Base-by-base conservation (phyloP, 2,329 filamentous ascomycete genomes). In the Sclerotiophoma versabilis region DNA sequence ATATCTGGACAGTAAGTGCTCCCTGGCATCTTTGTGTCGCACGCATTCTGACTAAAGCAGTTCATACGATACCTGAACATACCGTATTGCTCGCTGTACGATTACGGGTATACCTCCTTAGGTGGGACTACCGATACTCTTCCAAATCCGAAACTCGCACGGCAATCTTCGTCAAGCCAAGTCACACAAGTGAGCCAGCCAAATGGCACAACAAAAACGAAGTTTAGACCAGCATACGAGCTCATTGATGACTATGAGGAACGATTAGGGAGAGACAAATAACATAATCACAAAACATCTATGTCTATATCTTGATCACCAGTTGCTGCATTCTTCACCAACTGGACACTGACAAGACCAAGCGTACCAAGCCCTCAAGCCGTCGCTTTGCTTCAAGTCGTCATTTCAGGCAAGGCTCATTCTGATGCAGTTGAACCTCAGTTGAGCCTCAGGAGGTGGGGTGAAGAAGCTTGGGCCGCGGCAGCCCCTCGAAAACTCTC, bases 31-130 rank as follows among this genome's bases (percentile, higher is more conserved):
- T 2, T 8, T 4, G 49, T 1, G 11, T 15, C 15, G 20, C 12
- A n/a, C n/a, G 14, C 41, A 49, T 20, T 49, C 57, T 53, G 19
- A 34, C 20, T 22, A 6, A 5, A 27, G 54, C 56, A 92, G 88
- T 95, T 96, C 71, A 89, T 96, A 58, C 84, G 89, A 25, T 87
- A 90, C 68, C 78, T 98, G 25, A 82, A 86, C 1, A 87, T 98
- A 23, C 87, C 88, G 5, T 99, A 96, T 71, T 98, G 95, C 75
- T 78, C 81, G 10, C 80, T 99, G 22, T 99, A 99, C 75, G 92
- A 97, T 72, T 80, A 81, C 62, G 93, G 93, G 9, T 97, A 95
- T 76, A 96, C 95, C 2, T 93, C 90, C 60, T 81, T 99, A n/a
- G 95, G 95, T 17, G 93, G 95, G 3, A 92, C 87, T 20, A 87